A percentile compares a stretch with the other conserved stretches of the same genome.
Evolutionary conservation across 2,329 filamentous ascomycete species (phyloP).

Genomic region (Cladosporium phlei): DNA sequence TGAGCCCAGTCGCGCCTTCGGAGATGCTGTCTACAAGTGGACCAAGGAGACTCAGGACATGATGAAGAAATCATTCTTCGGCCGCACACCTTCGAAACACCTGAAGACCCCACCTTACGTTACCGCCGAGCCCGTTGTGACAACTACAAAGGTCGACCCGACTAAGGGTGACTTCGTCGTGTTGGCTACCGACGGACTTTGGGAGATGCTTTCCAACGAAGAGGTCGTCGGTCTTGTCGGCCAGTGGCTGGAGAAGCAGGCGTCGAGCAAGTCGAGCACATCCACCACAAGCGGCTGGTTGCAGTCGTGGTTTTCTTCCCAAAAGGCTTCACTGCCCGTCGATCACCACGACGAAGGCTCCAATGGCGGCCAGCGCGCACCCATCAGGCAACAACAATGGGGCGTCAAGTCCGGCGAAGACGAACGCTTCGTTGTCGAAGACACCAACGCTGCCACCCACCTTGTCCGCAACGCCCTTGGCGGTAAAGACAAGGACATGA

Average conservation of each 20-base stretch:
- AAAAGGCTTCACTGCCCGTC: conserved; percentile 60
- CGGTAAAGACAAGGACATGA: conserved; percentile 87
- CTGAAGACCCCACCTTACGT: conserved; percentile 94
- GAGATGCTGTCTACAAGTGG: conserved; percentile 97
- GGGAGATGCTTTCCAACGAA: conserved; percentile 99
- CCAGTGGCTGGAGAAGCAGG: conserved; percentile 87
- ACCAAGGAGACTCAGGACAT: conserved; percentile 75
- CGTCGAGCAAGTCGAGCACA: conserved; percentile 32
- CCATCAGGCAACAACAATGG: conserved; percentile 88
- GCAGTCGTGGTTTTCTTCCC: conserved; percentile 60
- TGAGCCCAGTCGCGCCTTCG: conserved; percentile 90
- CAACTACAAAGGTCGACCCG: conserved; percentile 85
- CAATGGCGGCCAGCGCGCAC: conserved; percentile 69
- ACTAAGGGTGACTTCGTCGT: conserved; percentile 91
- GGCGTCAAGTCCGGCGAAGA: conserved; percentile 69
- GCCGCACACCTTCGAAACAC: conserved; percentile 67
- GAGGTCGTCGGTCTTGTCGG: conserved; percentile 95
- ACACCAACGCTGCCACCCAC: conserved; percentile 95
- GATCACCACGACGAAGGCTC: conserved; percentile 55
- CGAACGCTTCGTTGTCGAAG: conserved; percentile 85
- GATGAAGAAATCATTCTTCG: conserved; percentile 82
- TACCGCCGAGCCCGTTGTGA: conserved; percentile 90
- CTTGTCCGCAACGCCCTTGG: conserved; percentile 91
- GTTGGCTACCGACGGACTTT: conserved; percentile 91
- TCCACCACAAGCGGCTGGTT: conserved; percentile 56